Evolutionary conservation across 768 basidiomycete genomes (phyloP).

Genomic region (Rickenella mellea): DNA sequence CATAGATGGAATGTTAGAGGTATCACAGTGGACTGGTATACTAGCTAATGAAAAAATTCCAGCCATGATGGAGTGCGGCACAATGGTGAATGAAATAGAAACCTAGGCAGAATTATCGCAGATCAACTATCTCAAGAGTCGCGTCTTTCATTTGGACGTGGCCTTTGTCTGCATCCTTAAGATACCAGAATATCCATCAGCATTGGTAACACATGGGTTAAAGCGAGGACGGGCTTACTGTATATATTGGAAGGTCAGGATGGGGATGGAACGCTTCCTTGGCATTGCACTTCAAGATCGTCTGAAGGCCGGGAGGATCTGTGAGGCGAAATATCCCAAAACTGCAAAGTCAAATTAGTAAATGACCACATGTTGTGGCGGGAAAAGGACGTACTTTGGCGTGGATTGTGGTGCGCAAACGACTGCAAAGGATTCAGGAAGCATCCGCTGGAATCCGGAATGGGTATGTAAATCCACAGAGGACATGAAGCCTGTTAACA

Average conservation of each 20-base stretch:
- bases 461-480: slow-evolving; percentile 91
- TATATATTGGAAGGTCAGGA: slow-evolving; percentile 76
- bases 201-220: neutral
- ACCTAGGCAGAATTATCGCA: slow-evolving; percentile 30
- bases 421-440: slow-evolving; percentile 87
- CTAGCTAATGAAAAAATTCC: too few species aligned
- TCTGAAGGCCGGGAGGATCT: slow-evolving; percentile 73
- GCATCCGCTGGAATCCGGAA: slow-evolving; percentile 79
- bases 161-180: slow-evolving; percentile 73
- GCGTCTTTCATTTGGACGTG: slow-evolving; percentile 74
- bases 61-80: too few species aligned
- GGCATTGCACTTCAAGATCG: slow-evolving; percentile 55
- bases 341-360: slow-evolving; percentile 24
- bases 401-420: slow-evolving; percentile 78
- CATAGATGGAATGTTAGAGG: too few species aligned
- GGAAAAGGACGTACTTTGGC: slow-evolving; percentile 46
- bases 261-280: slow-evolving; percentile 85
- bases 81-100: too few species aligned
- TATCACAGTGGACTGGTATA: too few species aligned
- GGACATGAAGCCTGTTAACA: slow-evolving; percentile 78
- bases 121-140: slow-evolving; percentile 75
- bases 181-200: neutral
- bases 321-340: slow-evolving; percentile 88
- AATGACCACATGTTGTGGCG: slow-evolving; percentile 2
- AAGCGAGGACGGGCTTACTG: slow-evolving; percentile 38